Base-by-base conservation (phyloP, 2,329 filamentous ascomycete species). In the Colletotrichum horii region DNA sequence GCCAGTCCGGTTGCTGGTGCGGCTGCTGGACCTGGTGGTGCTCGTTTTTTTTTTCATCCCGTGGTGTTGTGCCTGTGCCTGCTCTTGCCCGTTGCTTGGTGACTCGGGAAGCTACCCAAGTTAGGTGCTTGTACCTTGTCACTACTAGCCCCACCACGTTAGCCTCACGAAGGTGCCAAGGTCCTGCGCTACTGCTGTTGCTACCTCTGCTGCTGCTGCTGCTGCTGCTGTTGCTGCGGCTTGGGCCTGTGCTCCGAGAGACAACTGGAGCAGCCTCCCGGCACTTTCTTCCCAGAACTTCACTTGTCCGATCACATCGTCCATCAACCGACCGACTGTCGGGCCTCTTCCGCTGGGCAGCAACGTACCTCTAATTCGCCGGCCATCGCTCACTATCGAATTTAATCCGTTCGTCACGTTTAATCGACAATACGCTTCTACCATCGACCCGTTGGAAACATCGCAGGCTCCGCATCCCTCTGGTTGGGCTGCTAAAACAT, bases 221-320 rank as follows among this genome's bases (percentile, higher is more conserved):
- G 64, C 38, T 61, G 32, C 56, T 72, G 56, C 64, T 30, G 69
- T 62, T 58, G 66, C 70, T 56, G 64, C 52, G 56, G 38, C 65
- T 55, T 72, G 74, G 66, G 71, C 74, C 74, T 65, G 65, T 76
- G 74, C 74, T 76, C 70, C 58, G 34, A 66, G 74, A 76, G 65
- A 73, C 74, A 76, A 72, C 73, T 74, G 70, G 64, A 69, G 74
- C 65, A 74, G 62, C 72, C 72, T 74, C 64, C 74, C 70, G n/a
- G 43, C 58, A 34, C 70, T 69, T 74, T 76, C 74, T 69, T 76
- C 74, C 64, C 70, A 76, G 71, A 73, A 65, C 70, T 36, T 76
- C 74, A 61, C 24, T 75, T 76, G 70, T 74, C 70, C 70, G 74
- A 76, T 71, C 61, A 64, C 48, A 48, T 75, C 74, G 66, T 55